Conservation (phyloP, 2,329 filamentous ascomycete genomes). For the Teratosphaeria gauchensis region DNA sequence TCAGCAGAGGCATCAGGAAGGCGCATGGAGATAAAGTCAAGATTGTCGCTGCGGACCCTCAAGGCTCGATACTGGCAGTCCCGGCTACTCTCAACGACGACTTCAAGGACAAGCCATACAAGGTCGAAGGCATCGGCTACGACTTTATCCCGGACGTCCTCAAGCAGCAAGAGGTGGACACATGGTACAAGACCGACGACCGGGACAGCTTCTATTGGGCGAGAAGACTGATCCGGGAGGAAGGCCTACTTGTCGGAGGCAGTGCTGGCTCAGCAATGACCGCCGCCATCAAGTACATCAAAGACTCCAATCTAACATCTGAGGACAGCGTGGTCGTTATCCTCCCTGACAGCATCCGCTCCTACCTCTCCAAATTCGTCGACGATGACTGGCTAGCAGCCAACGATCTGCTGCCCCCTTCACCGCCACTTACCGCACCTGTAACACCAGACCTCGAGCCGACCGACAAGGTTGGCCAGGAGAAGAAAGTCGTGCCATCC, state of each 20-base stretch:
- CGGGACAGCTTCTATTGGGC: conserved; percentile 82
- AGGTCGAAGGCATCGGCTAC: conserved; percentile 97
- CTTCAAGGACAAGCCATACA: conserved; percentile 75
- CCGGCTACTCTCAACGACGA: conserved; percentile 72
- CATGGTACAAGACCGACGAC: conserved; percentile 98
- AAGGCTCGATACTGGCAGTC: conserved; percentile 81
- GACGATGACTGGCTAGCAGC: conserved; percentile 98
- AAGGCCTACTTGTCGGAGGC: conserved; percentile 86
- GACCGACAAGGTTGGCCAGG: conserved; percentile 23
- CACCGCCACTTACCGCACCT: conserved; percentile 37
- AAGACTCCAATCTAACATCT: conserved; percentile 66
- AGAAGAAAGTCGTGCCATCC: conserved; percentile 12
- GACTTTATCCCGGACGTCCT: conserved; percentile 96
- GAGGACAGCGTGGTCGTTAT: conserved; percentile 85
- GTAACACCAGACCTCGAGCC: conserved; percentile 8
- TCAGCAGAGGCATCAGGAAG: conserved; percentile 76
- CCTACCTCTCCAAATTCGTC: conserved; percentile 95
- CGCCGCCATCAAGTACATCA: conserved; percentile 65
- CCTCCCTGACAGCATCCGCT: conserved; percentile 90
- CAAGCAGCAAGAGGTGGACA: conserved; percentile 68
- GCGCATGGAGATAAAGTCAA: conserved; percentile 70
- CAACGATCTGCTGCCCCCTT: conserved; percentile 74
- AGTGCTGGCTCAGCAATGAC: conserved; percentile 88
- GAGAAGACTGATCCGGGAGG: conserved; percentile 83
- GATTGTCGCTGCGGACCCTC: conserved; percentile 84